Evolutionary conservation across 257 asterid genomes (phyloP).

Genomic region (Primulina eburnea): DNA sequence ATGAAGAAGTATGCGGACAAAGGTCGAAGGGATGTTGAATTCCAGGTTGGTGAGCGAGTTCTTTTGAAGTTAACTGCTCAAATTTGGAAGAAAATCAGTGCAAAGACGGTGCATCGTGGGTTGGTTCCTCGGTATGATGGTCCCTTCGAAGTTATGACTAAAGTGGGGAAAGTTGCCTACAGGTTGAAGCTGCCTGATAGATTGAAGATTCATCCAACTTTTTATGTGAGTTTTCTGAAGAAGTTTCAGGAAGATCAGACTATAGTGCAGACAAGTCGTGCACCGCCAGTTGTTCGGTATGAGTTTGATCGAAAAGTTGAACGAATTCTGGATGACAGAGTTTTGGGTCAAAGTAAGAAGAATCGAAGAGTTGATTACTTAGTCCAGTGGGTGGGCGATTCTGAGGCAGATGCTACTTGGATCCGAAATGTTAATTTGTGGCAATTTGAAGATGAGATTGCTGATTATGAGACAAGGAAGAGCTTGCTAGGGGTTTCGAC

Average conservation of each 20-base stretch:
- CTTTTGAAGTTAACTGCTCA: background rate
- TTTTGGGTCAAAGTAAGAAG: no score
- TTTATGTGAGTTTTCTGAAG: background rate
- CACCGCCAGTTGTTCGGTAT: no score
- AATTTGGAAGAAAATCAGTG: background rate
- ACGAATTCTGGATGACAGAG: no score
- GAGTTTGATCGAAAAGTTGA: no score
- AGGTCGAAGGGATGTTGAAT: background rate
- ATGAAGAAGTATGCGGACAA: conserved; percentile 13
- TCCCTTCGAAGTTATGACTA: background rate
- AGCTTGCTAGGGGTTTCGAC: no score
- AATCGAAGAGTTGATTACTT: no score
- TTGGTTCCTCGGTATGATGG: background rate
- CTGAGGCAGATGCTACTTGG: no score
- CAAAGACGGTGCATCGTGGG: background rate
- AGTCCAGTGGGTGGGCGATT: no score
- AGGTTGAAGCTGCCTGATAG: background rate
- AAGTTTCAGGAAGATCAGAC: background rate
- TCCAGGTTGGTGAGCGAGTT: background rate
- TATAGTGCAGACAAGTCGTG: no score
- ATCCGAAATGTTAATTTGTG: no score
- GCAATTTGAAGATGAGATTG: no score
- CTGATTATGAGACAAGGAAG: no score
- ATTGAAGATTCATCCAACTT: background rate
- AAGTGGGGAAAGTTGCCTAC: background rate